Percentiles rank a stretch among this genome's conserved stretches.
Conservation (phyloP, 2,329 filamentous ascomycete genomes). For the Metarhizium robertsii region DNA sequence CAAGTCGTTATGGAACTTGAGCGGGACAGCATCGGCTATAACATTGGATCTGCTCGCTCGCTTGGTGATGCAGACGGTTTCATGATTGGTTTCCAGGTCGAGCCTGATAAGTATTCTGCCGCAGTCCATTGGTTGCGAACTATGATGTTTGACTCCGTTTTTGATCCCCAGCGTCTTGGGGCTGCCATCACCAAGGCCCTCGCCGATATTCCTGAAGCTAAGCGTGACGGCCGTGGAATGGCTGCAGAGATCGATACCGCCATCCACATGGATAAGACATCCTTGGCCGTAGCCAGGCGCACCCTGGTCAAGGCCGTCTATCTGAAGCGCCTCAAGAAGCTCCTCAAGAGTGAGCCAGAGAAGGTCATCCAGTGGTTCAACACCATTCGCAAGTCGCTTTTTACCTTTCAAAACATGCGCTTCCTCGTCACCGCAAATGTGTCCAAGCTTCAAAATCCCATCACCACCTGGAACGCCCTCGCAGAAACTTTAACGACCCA, state of each 20-base stretch:
- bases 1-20: conserved; percentile 87
- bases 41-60: conserved; percentile 55
- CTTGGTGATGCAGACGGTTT: conserved; percentile 76
- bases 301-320: conserved; percentile 83
- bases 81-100: conserved; percentile 73
- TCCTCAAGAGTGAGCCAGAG: conserved; percentile 67
- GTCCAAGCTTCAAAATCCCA: conserved; percentile 60
- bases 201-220: conserved; percentile 84
- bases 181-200: conserved; percentile 69
- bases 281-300: conserved; percentile 66
- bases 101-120: conserved; percentile 76
- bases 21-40: conserved; percentile 80
- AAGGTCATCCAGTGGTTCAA: conserved; percentile 71
- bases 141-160: conserved; percentile 80
- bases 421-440: conserved; percentile 77
- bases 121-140: conserved; percentile 78
- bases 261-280: conserved; percentile 69
- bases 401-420: conserved; percentile 78
- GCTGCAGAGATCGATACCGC: conserved; percentile 60
- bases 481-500: conserved; percentile 30
- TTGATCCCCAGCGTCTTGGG: conserved; percentile 60
- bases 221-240: conserved; percentile 72
- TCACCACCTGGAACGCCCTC: conserved; percentile 63
- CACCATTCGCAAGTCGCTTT: conserved; percentile 63
- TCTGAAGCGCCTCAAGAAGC: conserved; percentile 72